Conservation (phyloP, 2,329 filamentous ascomycete species). For the Dendrostoma leiphaemia region DNA sequence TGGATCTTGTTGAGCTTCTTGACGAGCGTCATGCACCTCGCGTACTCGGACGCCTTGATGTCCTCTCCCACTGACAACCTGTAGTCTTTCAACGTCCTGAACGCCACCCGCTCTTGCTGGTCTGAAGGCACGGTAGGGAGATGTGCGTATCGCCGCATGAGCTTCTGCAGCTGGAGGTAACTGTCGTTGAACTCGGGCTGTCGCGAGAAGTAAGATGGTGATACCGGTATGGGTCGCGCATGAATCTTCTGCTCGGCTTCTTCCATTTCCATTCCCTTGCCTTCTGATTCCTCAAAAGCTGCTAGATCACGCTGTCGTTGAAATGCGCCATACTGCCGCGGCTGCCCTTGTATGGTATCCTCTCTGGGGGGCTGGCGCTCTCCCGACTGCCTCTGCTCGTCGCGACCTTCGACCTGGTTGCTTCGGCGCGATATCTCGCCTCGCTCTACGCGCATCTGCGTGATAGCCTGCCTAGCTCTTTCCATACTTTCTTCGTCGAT, state of each 20-base stretch:
- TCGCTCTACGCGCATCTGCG: neutral
- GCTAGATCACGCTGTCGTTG: neutral
- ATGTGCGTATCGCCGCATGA: slow-evolving; percentile 69
- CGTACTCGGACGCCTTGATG: slow-evolving; percentile 75
- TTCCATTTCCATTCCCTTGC: neutral
- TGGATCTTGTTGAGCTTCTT: slow-evolving; percentile 84
- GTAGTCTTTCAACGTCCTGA: slow-evolving; percentile 78
- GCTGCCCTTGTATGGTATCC: neutral
- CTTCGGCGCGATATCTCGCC: neutral
- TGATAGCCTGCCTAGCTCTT: neutral
- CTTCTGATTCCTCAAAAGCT: neutral
- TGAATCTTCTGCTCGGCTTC: slow-evolving; percentile 28
- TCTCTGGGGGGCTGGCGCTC: no score
- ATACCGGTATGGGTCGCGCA: slow-evolving; percentile 77
- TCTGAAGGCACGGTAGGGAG: slow-evolving; percentile 67
- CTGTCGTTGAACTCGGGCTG: slow-evolving; percentile 84
- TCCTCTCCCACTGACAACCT: slow-evolving; percentile 68
- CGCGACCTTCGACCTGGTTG: neutral
- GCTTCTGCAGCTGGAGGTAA: slow-evolving; percentile 68
- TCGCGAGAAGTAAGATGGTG: slow-evolving; percentile 92
- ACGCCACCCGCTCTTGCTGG: slow-evolving; percentile 72
- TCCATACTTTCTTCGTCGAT: neutral
- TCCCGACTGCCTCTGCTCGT: neutral
- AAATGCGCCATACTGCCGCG: no score
- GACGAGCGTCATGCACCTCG: slow-evolving; percentile 70